These are phyloP conservation scores for Cyclocybe aegerita DNA, from an alignment of 768 basidiomycete species.

Conservation along the genomic window DNA sequence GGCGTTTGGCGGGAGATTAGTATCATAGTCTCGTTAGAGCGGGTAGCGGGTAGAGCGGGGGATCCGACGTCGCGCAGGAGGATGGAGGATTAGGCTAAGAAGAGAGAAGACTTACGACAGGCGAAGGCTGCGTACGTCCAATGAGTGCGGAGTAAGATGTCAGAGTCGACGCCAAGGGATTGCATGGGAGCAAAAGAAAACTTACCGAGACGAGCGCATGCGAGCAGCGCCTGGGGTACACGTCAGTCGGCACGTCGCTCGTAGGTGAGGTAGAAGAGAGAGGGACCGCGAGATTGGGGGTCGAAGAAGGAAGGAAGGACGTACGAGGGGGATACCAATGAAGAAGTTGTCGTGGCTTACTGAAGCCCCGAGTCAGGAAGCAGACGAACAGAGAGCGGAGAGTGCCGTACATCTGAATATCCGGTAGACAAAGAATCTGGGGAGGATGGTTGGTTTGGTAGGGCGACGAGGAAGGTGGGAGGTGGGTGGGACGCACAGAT, in stretches of 20 bases:
- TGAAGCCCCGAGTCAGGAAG: slow-evolving; percentile 11
- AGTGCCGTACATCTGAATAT: slow-evolving; percentile 37
- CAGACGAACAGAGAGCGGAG: background rate
- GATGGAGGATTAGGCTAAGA: background rate
- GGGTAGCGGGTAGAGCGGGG: too few species aligned
- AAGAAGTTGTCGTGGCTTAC: slow-evolving; percentile 34
- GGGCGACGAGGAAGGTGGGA: too few species aligned
- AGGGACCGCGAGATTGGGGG: too few species aligned
- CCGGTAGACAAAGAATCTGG: slow-evolving; percentile 33
- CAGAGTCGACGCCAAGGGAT: background rate
- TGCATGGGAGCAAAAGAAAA: background rate
- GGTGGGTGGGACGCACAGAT: slow-evolving; percentile 34
- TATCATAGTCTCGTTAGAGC: too few species aligned
- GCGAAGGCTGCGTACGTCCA: slow-evolving; percentile 4
- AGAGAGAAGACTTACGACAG: slow-evolving; percentile 4
- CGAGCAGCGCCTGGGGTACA: background rate
- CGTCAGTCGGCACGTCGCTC: too few species aligned
- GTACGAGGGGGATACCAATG: slow-evolving; percentile 28
- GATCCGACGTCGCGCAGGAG: background rate
- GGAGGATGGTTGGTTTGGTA: background rate
- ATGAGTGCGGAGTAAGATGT: background rate
- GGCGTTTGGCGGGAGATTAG: background rate
- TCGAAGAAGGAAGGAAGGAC: too few species aligned
- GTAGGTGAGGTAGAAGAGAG: too few species aligned
- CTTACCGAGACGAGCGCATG: slow-evolving; percentile 8